Percentiles rank a stretch among this genome's conserved stretches.
Evolutionary conservation across 2,329 filamentous ascomycete genomes (phyloP).

Genomic region (Colletotrichum magnum): DNA sequence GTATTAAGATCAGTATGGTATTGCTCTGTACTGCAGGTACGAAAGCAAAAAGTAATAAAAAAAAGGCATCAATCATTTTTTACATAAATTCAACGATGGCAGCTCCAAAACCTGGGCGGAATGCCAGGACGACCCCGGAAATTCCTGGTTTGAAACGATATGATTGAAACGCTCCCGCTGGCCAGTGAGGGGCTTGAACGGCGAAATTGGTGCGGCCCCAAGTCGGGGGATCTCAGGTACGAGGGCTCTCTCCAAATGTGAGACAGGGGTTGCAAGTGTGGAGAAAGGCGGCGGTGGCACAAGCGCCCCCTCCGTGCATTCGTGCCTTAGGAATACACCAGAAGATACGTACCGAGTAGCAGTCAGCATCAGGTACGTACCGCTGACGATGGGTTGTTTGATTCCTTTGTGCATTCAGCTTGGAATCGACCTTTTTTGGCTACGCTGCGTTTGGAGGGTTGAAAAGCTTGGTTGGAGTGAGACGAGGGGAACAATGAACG

Average conservation of each 20-base stretch:
- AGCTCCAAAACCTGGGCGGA: not conserved
- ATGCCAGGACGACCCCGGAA: constrained; percentile 19
- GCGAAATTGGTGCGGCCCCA: constrained; percentile 28
- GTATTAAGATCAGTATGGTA: not conserved
- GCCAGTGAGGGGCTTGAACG: constrained; percentile 36
- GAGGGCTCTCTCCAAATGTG: constrained; percentile 21
- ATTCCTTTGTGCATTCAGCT: too few relatives aligned
- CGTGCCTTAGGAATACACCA: too few relatives aligned
- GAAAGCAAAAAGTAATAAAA: not conserved
- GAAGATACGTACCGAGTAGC: too few relatives aligned
- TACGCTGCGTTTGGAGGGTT: too few relatives aligned
- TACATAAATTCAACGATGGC: too few relatives aligned
- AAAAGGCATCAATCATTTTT: not conserved
- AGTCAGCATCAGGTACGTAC: too few relatives aligned
- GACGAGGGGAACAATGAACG: too few relatives aligned
- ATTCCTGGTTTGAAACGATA: constrained; percentile 36
- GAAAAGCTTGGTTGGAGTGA: too few relatives aligned
- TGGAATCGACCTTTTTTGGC: too few relatives aligned
- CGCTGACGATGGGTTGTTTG: too few relatives aligned
- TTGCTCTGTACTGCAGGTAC: not conserved
- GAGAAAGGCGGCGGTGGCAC: constrained; percentile 25
- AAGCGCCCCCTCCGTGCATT: not conserved
- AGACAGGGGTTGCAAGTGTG: constrained; percentile 34
- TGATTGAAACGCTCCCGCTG: constrained; percentile 35
- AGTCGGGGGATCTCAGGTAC: constrained; percentile 28